Conservation (phyloP, 352 stramenopile species). For the Globisporangium radiosum region DNA sequence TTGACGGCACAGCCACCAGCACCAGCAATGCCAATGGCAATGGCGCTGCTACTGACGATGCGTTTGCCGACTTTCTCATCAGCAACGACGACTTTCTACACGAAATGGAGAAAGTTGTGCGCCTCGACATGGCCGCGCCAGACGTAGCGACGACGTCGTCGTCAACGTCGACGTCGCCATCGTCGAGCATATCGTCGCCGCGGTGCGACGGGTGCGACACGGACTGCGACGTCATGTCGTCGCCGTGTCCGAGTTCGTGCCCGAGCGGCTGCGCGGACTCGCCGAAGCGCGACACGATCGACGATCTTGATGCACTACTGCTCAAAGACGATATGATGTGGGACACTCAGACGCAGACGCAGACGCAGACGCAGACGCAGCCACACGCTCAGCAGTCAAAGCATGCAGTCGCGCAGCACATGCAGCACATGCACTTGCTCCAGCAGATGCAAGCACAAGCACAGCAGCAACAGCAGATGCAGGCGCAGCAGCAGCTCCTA, state of each 20-base stretch:
- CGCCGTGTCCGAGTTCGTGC: constrained; percentile 42
- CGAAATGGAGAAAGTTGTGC: constrained; percentile 47
- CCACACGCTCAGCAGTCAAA: too few species aligned
- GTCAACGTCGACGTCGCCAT: constrained; percentile 23
- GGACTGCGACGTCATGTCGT: constrained; percentile 38
- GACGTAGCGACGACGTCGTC: constrained; percentile 5
- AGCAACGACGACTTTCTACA: constrained; percentile 50
- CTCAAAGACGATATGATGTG: constrained; percentile 8
- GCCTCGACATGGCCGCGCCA: constrained; percentile 21
- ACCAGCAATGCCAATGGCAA: too few species aligned
- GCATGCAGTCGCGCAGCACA: too few species aligned
- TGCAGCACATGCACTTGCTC: not conserved
- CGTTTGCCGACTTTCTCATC: constrained; percentile 41
- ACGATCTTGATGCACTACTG: constrained; percentile 28
- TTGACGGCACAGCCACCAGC: not conserved
- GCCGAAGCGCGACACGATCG: constrained; percentile 18
- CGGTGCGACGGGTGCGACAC: constrained; percentile 19
- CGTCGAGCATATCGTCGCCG: constrained; percentile 7
- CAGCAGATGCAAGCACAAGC: not conserved
- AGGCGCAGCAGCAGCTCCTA: constrained; percentile 2
- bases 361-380: not conserved
- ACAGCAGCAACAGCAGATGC: not conserved
- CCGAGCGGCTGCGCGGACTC: constrained; percentile 20
- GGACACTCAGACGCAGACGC: not conserved
- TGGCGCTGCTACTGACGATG: constrained; percentile 12